Evolutionary conservation across 164 flowering plant genomes (phyloP), one percentile per base, ranked within the genome.

Genomic region (Amborella trichopoda): DNA sequence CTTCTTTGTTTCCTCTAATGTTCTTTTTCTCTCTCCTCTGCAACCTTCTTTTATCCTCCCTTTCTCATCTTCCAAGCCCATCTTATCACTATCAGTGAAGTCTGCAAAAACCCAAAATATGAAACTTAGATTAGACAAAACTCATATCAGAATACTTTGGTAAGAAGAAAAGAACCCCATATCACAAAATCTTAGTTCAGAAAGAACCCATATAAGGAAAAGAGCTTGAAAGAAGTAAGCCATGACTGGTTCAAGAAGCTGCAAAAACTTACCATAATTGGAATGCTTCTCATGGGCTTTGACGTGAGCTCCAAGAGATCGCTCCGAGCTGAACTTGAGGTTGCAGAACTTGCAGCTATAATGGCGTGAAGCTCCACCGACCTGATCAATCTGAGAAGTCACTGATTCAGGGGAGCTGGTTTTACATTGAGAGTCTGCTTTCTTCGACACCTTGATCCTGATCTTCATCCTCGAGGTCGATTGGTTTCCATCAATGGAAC

Each of bases 261-360:
- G 12, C 37, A 13, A 11, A 13, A 33, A 17, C 37, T 33, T 13
- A 17, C 16, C 16, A 17, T 33, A 17, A 17, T 33, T 30, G 12
- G 18, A 20, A 6, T 37, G 41, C 41, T 3, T 8, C 41, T n/a
- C 41, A 16, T 38, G 41, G 20, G 20, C 20, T 38, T 22, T 38
- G 20, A 38, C 17, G 20, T 38, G 41, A 9, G 8, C 41, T 11
- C 8, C 41, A 9, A 38, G 41, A 38, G 41, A 18, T 38, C 16
- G 16, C 17, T 22, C 41, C 20, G 41, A 38, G 16, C 41, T 38
- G 41, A 38, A 38, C 8, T 6, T 16, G 20, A 10, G 16, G 14
- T 16, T 38, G 41, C 41, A 38, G 9, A 38, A 9, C 41, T 38
- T 38, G 41, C 41, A 38, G n/a, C n/a, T n/a, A n/a, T n/a, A n/a